Percentiles rank a stretch among this genome's conserved stretches.
These are phyloP conservation scores for Ascomycota sp. DNA, from an alignment of 2,329 filamentous ascomycete species.

Conservation along the genomic window DNA sequence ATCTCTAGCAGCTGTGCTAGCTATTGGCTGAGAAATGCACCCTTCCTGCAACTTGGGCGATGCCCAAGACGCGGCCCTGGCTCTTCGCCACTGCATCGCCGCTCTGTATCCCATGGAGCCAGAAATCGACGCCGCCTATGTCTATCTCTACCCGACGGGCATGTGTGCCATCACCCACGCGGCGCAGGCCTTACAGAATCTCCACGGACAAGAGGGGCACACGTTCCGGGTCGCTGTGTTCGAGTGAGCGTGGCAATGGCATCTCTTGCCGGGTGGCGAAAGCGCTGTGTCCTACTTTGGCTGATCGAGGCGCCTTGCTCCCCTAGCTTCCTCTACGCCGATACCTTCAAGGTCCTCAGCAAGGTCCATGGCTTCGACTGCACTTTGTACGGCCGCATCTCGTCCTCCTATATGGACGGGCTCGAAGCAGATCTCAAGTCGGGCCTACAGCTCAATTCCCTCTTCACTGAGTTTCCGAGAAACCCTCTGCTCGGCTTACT, in stretches of 20 bases:
- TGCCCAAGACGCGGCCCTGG: conserved; percentile 2
- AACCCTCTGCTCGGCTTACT: conserved; percentile 12
- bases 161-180: conserved; percentile 26
- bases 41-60: conserved; percentile 4
- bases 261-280: neutral
- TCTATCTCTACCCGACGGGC: conserved; percentile 28
- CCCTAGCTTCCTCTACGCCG: conserved; percentile 9
- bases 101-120: conserved; percentile 4
- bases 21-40: conserved; percentile 7
- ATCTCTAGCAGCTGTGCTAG: conserved; percentile 9
- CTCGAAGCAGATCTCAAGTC: conserved; percentile 16
- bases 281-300: neutral
- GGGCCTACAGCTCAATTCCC: conserved; percentile 19
- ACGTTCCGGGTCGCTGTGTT: conserved; percentile 8
- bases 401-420: conserved; percentile 16
- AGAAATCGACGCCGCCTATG: conserved; percentile 11
- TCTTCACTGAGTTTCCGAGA: conserved; percentile 23
- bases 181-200: conserved; percentile 3
- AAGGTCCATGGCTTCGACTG: conserved; percentile 10
- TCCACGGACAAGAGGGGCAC: neutral
- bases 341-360: conserved; percentile 11
- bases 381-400: conserved; percentile 23
- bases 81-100: conserved; percentile 5
- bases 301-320: neutral
- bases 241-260: conserved; percentile 5